Evolutionary conservation across 176 grass and related monocot genomes (phyloP), one percentile per base, ranked within the genome.

Genomic region (Metroxylon sagu): DNA sequence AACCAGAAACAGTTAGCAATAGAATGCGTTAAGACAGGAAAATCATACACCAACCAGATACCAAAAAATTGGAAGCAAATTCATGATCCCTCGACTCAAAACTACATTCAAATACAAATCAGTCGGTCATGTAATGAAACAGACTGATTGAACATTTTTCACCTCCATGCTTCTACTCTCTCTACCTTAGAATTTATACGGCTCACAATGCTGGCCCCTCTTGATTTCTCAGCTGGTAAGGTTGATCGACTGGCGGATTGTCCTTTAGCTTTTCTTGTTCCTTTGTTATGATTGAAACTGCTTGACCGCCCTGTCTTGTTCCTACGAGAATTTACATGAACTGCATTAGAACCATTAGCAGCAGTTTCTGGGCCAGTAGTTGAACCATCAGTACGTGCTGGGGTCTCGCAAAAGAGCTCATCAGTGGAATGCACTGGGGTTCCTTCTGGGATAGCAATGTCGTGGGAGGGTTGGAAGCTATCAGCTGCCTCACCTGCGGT

Each of bases 151-250:
- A 43, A 14, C 35, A 14, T 17, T 27, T 59, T 77, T 93, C 74
- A 98, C 29, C 94, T 85, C 94, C 88, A 98, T 56, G 94, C 94
- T 80, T 98, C 88, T 3, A 85, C 72, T 50, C 88, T 57, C 81
- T 98, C 88, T 21, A 60, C 75, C 79, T 83, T 93, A 43, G 85
- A 77, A 71, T 98, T 85, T 75, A 98, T 80, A 54, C 74, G 73
- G 64, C 94, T 92, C 59, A 98, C 82, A 35, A 92, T 78, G 77
- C 84, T 92, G 4, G 58, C 51, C 29, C 84, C 82, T 58, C 77
- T 92, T 50, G 76, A 73, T 74, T 89, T 98, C 23, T 93, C 85
- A 35, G 71, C 66, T 50, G 68, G 43, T 49, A 75, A 59, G 4
- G 57, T 18, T 43, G 58, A 55, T 18, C 71, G 48, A 0, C 18